phyloP scores from a whole-genome alignment of 192 early-diverging fungal genomes.

The Rhizophagus sp. region DNA sequence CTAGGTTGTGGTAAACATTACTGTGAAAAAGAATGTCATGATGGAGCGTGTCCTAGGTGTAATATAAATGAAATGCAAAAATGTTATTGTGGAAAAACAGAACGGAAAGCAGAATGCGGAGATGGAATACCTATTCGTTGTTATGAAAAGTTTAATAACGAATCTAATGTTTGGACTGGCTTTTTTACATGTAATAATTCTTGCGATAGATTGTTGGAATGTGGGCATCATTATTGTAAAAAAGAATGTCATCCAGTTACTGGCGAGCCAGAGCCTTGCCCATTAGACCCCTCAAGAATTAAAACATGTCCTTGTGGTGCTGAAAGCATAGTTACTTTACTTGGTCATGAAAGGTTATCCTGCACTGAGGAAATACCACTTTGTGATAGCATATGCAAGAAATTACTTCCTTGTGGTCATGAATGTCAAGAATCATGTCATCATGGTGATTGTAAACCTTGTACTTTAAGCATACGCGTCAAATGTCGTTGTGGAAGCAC shows the following conservation, averaged over 20 bases:
- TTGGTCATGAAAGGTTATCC: conserved; percentile 36
- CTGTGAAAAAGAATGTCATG: conserved; percentile 68
- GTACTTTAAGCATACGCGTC: conserved; percentile 48
- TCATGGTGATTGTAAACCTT: conserved; percentile 64
- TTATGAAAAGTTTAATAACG: conserved; percentile 30
- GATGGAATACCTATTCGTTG: conserved; percentile 44
- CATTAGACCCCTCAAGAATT: conserved; percentile 50
- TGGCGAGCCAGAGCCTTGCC: conserved; percentile 45
- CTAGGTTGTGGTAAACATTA: conserved; percentile 72
- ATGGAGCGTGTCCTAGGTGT: conserved; percentile 70
- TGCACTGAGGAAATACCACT: conserved; percentile 60
- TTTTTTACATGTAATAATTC: conserved; percentile 53
- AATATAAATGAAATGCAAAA: conserved; percentile 49
- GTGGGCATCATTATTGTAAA: conserved; percentile 53
- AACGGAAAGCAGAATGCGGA: conserved; percentile 60
- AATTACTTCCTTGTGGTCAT: conserved; percentile 62
- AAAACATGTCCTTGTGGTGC: conserved; percentile 58
- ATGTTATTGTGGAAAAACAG: conserved; percentile 72
- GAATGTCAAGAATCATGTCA: conserved; percentile 62
- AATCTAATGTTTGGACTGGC: conserved; percentile 39
- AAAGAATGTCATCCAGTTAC: conserved; percentile 55
- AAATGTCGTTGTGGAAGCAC: conserved; percentile 67
- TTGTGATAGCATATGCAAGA: conserved; percentile 63
- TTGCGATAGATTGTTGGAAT: conserved; percentile 54
- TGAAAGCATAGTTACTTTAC: conserved; percentile 35